These are phyloP conservation scores for Penicillium canariense DNA, from an alignment of 495 filamentous ascomycete genomes.

Conservation along the genomic window DNA sequence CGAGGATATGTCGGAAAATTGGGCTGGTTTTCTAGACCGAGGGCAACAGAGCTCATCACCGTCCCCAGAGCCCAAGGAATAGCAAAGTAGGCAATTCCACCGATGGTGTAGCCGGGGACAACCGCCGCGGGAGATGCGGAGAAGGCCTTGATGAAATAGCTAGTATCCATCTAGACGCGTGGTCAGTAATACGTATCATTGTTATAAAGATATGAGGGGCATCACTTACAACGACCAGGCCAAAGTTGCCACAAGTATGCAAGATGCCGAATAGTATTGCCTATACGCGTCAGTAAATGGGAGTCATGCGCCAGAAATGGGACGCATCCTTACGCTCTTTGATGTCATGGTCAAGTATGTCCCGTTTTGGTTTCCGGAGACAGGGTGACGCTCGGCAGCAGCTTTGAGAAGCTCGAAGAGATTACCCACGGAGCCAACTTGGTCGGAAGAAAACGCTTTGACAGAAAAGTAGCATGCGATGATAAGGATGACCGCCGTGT, in stretches of 20 bases:
- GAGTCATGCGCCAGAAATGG: background rate
- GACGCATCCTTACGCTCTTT: constrained; percentile 31
- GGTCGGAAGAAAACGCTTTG: constrained; percentile 39
- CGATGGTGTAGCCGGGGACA: constrained; percentile 45
- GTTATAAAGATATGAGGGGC: background rate
- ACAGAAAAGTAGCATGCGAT: constrained; percentile 48
- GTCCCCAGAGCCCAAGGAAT: constrained; percentile 46
- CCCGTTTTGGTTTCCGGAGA: constrained; percentile 46
- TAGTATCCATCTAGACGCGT: constrained; percentile 38
- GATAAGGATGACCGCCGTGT: constrained; percentile 46
- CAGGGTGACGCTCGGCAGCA: constrained; percentile 40
- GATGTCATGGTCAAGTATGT: constrained; percentile 52
- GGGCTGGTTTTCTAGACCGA: constrained; percentile 40
- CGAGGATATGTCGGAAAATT: constrained; percentile 45
- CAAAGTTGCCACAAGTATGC: constrained; percentile 41
- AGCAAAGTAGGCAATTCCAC: constrained; percentile 43
- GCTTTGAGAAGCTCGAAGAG: constrained; percentile 48
- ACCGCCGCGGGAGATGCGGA: constrained; percentile 36
- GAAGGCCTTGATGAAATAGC: constrained; percentile 49
- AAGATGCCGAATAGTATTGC: constrained; percentile 46
- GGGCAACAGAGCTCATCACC: constrained; percentile 38
- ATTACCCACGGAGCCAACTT: constrained; percentile 40
- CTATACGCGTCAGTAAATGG: constrained; percentile 12
- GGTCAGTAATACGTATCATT: constrained; percentile 10
- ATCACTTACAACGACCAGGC: constrained; percentile 36